Percentiles rank a stretch among this genome's conserved stretches.
These are phyloP conservation scores for Paramyrothecium sp. DNA, from an alignment of 2,329 filamentous ascomycete species.

Conservation along the genomic window DNA sequence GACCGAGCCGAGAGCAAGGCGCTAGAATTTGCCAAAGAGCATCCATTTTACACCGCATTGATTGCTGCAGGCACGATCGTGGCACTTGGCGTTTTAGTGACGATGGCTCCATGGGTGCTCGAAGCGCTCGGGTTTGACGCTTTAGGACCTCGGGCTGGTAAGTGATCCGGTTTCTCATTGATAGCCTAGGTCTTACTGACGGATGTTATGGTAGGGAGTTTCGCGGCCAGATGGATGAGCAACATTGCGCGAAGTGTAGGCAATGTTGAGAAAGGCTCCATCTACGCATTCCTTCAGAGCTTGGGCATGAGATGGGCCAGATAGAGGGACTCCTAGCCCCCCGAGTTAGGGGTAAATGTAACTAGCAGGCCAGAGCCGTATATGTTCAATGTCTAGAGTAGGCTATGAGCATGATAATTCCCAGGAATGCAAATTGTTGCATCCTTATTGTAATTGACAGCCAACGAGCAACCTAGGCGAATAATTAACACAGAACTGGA, in stretches of 20 bases:
- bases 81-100: conserved; percentile 14
- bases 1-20: conserved; percentile 9
- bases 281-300: conserved; percentile 18
- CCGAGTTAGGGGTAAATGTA: too few relatives aligned
- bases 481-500: too few relatives aligned
- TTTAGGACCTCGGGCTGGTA: conserved; percentile 13
- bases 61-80: conserved; percentile 14
- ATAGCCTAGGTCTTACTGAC: neutral
- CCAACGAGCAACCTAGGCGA: too few relatives aligned
- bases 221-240: conserved; percentile 21
- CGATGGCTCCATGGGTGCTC: conserved; percentile 17
- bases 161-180: neutral
- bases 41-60: conserved; percentile 14
- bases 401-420: too few relatives aligned
- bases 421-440: too few relatives aligned
- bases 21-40: conserved; percentile 14
- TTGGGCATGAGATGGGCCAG: conserved; percentile 13
- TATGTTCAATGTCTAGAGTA: too few relatives aligned
- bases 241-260: conserved; percentile 9
- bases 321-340: neutral
- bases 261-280: conserved; percentile 10
- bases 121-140: conserved; percentile 16
- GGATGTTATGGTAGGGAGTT: conserved; percentile 8
- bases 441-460: too few relatives aligned
- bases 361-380: too few relatives aligned